Evolutionary conservation across 345 rosid species (phyloP), one percentile per base, ranked within the genome.

Genomic region (Euphorbia peplus): DNA sequence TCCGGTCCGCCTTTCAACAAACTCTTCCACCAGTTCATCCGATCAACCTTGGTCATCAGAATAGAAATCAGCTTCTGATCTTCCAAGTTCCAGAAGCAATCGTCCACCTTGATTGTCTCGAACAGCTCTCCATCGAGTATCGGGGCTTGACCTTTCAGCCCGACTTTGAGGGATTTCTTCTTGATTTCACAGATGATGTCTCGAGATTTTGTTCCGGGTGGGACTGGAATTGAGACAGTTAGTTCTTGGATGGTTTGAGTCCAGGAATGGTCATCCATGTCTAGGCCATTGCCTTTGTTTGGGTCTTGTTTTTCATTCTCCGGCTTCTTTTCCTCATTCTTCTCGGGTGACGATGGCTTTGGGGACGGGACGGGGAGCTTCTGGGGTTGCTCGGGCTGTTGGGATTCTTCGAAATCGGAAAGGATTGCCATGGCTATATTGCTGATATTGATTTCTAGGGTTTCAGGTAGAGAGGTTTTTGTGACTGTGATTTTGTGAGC

Each of bases 231-330:
- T 11, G 62, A 57, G 1, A 75, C 46, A 0, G 69, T 75, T 12
- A 75, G 71, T 59, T 79, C 82, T 41, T 68, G 74, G 4, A 79
- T 73, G 39, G 28, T 71, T 60, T 79, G 82, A 18, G 65, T 63
- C 82, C 76, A 72, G 1, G 82, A 71, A 50, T 79, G 57, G 11
- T 29, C 72, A 26, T 71, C 74, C 79, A 71, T 67, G 68, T 79
- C 79, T 3, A 79, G 76, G 22, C 79, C 82, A 54, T 75, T 79
- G 32, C 55, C 74, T 4, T 64, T 24, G 68, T 71, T 79, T 15
- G 82, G 82, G 26, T 10, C 19, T 0, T 65, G 30, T 54, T 56
- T 54, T 50, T 57, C 50, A 57, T 70, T 32, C 37, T 58, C 46
- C n/a, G 21, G 24, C 25, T 59, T 62, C n/a, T 12, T 25, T 19